phyloP scores from a whole-genome alignment of 1,284 basidiomycete species.

The Ganoderma boninense region DNA sequence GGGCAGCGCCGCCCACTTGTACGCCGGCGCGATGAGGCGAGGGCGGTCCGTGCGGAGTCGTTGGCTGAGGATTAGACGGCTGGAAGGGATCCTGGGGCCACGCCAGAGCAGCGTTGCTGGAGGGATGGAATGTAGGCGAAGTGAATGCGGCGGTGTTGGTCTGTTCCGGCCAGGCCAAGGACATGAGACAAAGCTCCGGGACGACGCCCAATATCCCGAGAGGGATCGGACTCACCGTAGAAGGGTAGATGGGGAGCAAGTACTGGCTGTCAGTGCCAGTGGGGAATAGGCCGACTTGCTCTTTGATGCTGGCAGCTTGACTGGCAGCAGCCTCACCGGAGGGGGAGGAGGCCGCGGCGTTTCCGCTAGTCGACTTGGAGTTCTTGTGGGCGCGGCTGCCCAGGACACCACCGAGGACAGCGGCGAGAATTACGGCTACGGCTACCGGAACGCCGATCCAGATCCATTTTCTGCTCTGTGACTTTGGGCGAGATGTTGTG shows the following conservation, averaged over 20 bases:
- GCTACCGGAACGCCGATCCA: constrained; percentile 72
- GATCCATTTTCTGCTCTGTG: constrained; percentile 60
- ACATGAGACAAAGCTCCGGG: background rate
- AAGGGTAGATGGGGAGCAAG: constrained; percentile 87
- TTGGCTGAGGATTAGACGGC: constrained; percentile 68
- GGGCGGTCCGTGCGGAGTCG: constrained; percentile 82
- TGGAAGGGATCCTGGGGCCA: constrained; percentile 85
- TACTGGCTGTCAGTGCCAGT: constrained; percentile 79
- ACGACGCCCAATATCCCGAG: background rate
- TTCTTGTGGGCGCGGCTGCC: constrained; percentile 65
- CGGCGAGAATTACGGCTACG: constrained; percentile 74
- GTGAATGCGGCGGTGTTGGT: constrained; percentile 85
- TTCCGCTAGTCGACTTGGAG: constrained; percentile 35
- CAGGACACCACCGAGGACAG: constrained; percentile 83
- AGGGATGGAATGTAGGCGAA: constrained; percentile 73
- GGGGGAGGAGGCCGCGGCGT: constrained; percentile 29
- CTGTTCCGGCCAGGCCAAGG: constrained; percentile 47
- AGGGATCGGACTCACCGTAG: constrained; percentile 66
- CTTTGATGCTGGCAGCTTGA: constrained; percentile 65
- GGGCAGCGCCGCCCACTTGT: constrained; percentile 91
- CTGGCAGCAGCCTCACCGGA: constrained; percentile 47
- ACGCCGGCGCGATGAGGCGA: constrained; percentile 90
- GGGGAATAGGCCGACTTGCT: constrained; percentile 70
- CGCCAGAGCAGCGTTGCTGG: constrained; percentile 54
- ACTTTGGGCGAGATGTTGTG: constrained; percentile 53